These are phyloP conservation scores for Pseudoperonospora humuli DNA, from an alignment of 352 stramenopile species.

Conservation along the genomic window DNA sequence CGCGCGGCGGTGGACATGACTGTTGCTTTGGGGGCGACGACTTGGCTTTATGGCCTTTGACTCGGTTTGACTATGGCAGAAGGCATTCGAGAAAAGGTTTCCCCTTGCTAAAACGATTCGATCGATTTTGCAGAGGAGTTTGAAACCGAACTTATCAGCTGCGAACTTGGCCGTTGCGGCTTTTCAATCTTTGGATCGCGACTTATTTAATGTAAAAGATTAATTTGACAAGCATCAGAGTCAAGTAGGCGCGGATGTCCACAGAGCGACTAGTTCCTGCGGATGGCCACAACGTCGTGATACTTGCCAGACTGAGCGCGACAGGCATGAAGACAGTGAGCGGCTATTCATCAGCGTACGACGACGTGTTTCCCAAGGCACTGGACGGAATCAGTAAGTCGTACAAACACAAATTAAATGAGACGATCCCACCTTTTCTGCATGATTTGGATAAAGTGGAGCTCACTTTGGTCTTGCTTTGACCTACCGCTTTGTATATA, in stretches of 20 bases:
- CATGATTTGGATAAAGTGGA: no score
- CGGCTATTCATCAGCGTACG: constrained; percentile 47
- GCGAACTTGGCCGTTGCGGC: no score
- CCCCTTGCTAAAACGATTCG: constrained; percentile 1
- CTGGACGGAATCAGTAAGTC: constrained; percentile 59
- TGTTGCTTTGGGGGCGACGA: not conserved
- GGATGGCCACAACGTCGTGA: constrained; percentile 38
- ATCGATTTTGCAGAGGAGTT: not conserved
- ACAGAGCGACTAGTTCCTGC: constrained; percentile 47
- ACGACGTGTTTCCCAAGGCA: constrained; percentile 43
- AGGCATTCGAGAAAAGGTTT: constrained; percentile 18
- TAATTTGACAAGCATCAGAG: constrained; percentile 9
- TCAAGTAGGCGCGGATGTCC: constrained; percentile 50
- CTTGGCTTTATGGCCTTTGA: constrained; percentile 2
- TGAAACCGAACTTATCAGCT: not conserved
- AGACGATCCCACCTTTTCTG: no score
- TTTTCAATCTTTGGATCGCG: no score
- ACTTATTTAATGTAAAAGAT: no score
- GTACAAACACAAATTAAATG: not conserved
- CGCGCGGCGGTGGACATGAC: constrained; percentile 92
- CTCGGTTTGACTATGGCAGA: constrained; percentile 14
- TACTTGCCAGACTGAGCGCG: constrained; percentile 45
- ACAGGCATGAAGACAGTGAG: constrained; percentile 43
- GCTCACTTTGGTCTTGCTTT: no score
- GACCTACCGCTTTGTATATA: constrained; percentile 14